Percentiles rank a stretch among this genome's conserved stretches.
Evolutionary conservation across 2,329 filamentous ascomycete genomes (phyloP).

Genomic region (Pyricularia pennisetigena): DNA sequence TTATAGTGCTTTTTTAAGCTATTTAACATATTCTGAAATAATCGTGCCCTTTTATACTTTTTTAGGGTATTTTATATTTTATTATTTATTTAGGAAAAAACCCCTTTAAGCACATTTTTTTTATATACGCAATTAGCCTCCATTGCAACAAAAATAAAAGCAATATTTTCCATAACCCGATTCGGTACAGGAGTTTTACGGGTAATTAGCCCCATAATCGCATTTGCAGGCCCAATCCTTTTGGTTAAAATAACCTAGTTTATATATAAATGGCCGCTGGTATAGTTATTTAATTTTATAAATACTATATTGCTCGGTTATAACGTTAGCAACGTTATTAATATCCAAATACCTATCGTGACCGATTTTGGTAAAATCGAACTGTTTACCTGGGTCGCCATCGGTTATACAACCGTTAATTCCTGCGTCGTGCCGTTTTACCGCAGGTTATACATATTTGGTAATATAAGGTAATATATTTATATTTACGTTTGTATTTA

Average conservation of each 20-base stretch:
- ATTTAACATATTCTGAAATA: neutral
- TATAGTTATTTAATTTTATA: neutral
- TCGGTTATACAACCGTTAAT: slow-evolving; percentile 14
- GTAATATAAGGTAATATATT: neutral
- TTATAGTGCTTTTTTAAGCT: neutral
- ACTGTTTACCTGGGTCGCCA: slow-evolving; percentile 26
- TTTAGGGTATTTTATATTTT: neutral
- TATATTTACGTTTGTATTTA: neutral
- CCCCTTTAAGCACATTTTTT: neutral
- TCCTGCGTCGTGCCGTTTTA: neutral
- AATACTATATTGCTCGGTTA: slow-evolving; percentile 19
- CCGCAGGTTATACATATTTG: neutral
- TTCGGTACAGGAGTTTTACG: neutral
- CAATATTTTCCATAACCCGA: neutral
- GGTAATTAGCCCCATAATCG: neutral
- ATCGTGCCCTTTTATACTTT: neutral
- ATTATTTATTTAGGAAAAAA: neutral
- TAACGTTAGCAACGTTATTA: slow-evolving; percentile 35
- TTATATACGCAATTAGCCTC: neutral
- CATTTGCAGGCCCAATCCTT: neutral
- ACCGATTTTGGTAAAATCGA: slow-evolving; percentile 31
- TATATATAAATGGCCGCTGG: neutral
- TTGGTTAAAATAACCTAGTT: neutral
- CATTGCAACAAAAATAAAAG: neutral
- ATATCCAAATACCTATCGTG: slow-evolving; percentile 49